Evolutionary conservation across 306 rosid genomes (phyloP).

Genomic region (Hippophae rhamnoides): DNA sequence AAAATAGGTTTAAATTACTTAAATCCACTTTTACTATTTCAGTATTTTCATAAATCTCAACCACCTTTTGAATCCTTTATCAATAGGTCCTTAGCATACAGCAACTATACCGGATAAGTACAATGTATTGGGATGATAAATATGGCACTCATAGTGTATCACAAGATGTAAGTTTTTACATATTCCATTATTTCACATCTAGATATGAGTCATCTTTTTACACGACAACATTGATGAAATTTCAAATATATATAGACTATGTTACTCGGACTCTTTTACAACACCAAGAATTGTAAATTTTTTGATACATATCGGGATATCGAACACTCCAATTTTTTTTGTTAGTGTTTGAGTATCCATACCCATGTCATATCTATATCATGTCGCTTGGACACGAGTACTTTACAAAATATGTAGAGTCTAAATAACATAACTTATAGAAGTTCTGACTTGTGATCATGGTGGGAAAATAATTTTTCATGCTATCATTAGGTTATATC

Average conservation of each 20-base stretch:
- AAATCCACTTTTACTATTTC: background rate
- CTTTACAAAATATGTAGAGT: no score
- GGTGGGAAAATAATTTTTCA: background rate
- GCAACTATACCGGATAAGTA: constrained; percentile 94
- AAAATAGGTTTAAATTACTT: constrained; percentile 4
- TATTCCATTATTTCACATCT: constrained; percentile 27
- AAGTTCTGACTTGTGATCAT: background rate
- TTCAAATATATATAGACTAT: background rate
- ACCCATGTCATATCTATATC: no score
- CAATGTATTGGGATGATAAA: constrained; percentile 99
- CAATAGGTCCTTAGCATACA: constrained; percentile 96
- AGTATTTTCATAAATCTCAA: background rate
- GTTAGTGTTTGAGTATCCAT: no score
- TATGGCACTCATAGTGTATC: constrained; percentile 97
- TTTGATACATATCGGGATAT: no score
- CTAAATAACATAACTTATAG: no score
- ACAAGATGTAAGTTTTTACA: constrained; percentile 63
- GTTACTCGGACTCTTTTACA: no score
- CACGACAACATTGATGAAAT: background rate
- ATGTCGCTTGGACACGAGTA: no score
- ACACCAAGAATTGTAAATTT: no score
- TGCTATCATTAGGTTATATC: constrained; percentile 56
- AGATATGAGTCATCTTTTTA: constrained; percentile 23
- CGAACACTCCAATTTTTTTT: no score
- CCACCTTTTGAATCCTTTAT: constrained; percentile 33